Evolutionary conservation across 495 filamentous ascomycete species (phyloP).

Genomic region (Symbiotaphrina buchneri): DNA sequence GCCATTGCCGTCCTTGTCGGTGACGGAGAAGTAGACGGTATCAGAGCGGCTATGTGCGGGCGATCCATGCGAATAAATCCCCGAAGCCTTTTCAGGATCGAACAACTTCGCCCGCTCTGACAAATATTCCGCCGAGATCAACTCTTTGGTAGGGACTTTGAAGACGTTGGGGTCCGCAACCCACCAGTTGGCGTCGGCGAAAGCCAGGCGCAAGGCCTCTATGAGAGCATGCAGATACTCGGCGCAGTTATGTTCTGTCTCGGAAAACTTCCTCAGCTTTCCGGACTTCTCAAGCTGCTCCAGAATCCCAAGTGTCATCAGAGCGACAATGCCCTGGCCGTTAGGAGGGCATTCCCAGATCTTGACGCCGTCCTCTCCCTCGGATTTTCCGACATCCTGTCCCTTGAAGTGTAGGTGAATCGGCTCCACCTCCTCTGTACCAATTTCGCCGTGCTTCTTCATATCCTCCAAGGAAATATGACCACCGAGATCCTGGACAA

Average conservation of each 20-base stretch:
- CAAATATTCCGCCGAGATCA: slow-evolving; percentile 41
- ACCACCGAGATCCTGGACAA: slow-evolving; percentile 53
- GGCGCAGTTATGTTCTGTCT: slow-evolving; percentile 23
- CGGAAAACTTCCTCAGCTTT: slow-evolving; percentile 43
- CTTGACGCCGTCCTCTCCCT: slow-evolving; percentile 35
- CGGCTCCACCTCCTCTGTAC: slow-evolving; percentile 58
- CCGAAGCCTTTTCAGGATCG: slow-evolving; percentile 28
- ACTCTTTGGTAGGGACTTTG: slow-evolving; percentile 36
- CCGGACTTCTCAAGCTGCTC: slow-evolving; percentile 55
- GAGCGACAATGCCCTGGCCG: slow-evolving; percentile 84
- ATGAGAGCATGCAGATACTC: slow-evolving; percentile 61
- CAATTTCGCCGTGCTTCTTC: slow-evolving; percentile 43
- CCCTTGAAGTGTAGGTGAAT: slow-evolving; percentile 61
- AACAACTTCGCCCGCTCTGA: slow-evolving; percentile 49
- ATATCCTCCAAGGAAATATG: slow-evolving; percentile 64
- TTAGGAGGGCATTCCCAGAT: slow-evolving; percentile 98
- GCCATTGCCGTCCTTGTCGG: slow-evolving; percentile 65
- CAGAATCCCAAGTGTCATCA: slow-evolving; percentile 84
- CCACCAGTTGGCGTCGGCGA: slow-evolving; percentile 79
- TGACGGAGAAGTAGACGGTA: slow-evolving; percentile 81
- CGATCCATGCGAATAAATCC: slow-evolving; percentile 34
- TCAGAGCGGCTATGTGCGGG: slow-evolving; percentile 54
- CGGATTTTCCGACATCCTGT: slow-evolving; percentile 32
- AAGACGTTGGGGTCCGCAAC: slow-evolving; percentile 58
- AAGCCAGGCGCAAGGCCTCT: slow-evolving; percentile 76